Evolutionary conservation across 768 basidiomycete genomes (phyloP).

Genomic region (Lactarius hatsudake): DNA sequence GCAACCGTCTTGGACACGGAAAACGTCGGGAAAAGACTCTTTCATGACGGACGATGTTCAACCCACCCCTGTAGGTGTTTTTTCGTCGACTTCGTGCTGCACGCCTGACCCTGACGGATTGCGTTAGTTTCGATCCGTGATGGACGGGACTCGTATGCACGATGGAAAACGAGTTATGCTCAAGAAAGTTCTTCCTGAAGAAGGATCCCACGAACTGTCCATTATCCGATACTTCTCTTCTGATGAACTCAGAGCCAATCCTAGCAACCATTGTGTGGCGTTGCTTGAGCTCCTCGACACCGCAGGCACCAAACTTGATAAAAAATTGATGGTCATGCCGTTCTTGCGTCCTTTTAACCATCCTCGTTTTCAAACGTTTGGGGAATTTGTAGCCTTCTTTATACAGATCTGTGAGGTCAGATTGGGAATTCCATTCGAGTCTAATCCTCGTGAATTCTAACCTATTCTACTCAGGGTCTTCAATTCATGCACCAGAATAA

Average conservation of each 20-base stretch:
- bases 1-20: conserved; percentile 17
- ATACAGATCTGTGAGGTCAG: conserved; percentile 20
- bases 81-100: background rate
- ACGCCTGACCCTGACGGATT: background rate
- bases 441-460: background rate
- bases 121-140: conserved; percentile 9
- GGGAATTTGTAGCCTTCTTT: conserved; percentile 28
- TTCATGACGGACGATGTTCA: conserved; percentile 14
- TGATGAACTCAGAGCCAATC: conserved; percentile 3
- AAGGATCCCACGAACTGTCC: conserved; percentile 18
- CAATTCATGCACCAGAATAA: conserved; percentile 12
- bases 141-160: conserved; percentile 24
- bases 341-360: conserved; percentile 24
- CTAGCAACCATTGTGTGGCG: conserved; percentile 26
- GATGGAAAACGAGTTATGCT: conserved; percentile 26
- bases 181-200: conserved; percentile 25
- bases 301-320: background rate
- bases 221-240: conserved; percentile 12
- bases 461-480: conserved; percentile 6
- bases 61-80: conserved; percentile 5
- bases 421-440: too few species aligned
- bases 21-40: background rate
- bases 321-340: conserved; percentile 26
- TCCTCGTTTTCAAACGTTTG: conserved; percentile 26
- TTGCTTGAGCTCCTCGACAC: conserved; percentile 21